phyloP scores from a whole-genome alignment of 805 yeast genomes.

The Wickerhamomyces mucosus region DNA sequence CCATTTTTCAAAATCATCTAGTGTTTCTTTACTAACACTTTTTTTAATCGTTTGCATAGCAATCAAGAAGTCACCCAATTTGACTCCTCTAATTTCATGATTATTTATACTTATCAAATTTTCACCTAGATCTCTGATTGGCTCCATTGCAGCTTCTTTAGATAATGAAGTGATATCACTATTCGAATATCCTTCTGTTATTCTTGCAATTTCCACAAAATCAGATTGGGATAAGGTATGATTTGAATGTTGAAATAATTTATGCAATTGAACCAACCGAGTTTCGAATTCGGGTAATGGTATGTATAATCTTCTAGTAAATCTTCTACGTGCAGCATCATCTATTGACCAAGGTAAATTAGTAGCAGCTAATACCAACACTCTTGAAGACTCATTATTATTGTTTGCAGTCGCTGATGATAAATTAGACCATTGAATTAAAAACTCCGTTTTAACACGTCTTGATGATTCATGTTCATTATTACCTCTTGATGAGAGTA shows the following conservation, averaged over 20 bases:
- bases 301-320: conserved; percentile 84
- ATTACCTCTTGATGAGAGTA: conserved; percentile 64
- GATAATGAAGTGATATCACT: conserved; percentile 90
- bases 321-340: conserved; percentile 92
- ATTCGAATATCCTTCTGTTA: conserved; percentile 85
- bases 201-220: conserved; percentile 43
- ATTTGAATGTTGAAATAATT: conserved; percentile 61
- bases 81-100: conserved; percentile 70
- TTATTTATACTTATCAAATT: conserved; percentile 58
- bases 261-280: conserved; percentile 57
- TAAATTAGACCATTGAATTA: conserved; percentile 90
- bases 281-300: conserved; percentile 90
- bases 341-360: conserved; percentile 96
- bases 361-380: conserved; percentile 87
- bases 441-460: conserved; percentile 84
- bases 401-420: conserved; percentile 78
- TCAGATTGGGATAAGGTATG: conserved; percentile 61
- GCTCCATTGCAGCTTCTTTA: conserved; percentile 98
- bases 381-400: conserved; percentile 39
- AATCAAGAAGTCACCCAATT: conserved; percentile 59
- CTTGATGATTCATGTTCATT: conserved; percentile 82
- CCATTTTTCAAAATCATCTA: conserved; percentile 81
- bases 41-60: conserved; percentile 79
- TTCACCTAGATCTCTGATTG: conserved; percentile 83
- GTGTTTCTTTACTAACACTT: conserved; percentile 77